phyloP scores from a whole-genome alignment of 1,284 basidiomycete species.

The Neonothopanus nambi region DNA sequence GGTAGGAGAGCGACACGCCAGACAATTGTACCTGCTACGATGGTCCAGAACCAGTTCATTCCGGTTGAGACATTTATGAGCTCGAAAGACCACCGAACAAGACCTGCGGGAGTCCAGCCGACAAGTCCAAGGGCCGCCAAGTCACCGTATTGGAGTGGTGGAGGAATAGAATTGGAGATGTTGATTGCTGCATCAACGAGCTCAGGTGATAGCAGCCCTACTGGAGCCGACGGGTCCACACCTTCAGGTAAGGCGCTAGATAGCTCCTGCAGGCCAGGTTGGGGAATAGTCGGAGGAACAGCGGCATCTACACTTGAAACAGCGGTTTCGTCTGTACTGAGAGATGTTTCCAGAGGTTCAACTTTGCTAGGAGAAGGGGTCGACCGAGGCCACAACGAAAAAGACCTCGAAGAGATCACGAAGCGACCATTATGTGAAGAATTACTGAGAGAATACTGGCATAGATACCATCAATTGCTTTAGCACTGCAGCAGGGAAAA shows the following conservation, averaged over 20 bases:
- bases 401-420: not conserved
- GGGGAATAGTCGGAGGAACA: not conserved
- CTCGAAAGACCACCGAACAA: conserved; percentile 71
- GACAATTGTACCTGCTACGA: conserved; percentile 69
- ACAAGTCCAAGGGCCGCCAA: conserved; percentile 75
- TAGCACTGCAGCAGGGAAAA: not conserved
- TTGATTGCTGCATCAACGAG: conserved; percentile 18
- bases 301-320: no score
- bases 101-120: conserved; percentile 59
- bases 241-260: conserved; percentile 5
- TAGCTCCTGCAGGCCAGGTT: not conserved
- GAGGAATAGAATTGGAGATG: conserved; percentile 4
- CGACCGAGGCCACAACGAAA: conserved; percentile 5
- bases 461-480: not conserved
- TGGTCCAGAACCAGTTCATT: conserved; percentile 86
- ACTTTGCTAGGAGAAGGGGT: not conserved
- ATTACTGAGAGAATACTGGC: not conserved
- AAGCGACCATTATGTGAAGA: not conserved
- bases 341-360: not conserved
- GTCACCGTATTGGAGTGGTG: conserved; percentile 75
- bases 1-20: conserved; percentile 76
- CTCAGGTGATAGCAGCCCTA: conserved; percentile 14
- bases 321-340: not conserved
- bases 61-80: conserved; percentile 72
- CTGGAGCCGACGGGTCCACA: conserved; percentile 1